These are phyloP conservation scores for Raphanus hybrid DNA, from an alignment of 441 rosid genomes.

Conservation along the genomic window DNA sequence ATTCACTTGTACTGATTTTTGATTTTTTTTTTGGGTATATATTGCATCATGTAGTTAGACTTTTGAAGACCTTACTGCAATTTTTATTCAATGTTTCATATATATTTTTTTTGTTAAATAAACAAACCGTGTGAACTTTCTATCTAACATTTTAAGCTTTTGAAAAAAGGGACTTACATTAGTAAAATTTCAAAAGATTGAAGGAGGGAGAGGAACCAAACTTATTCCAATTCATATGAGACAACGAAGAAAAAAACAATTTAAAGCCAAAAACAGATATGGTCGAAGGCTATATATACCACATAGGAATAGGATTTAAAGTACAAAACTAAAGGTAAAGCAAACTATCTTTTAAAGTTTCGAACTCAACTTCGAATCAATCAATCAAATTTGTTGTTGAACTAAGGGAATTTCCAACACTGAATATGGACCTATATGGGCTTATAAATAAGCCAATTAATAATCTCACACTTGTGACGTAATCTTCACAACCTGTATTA, in stretches of 20 bases:
- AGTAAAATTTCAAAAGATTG: slow-evolving; percentile 22
- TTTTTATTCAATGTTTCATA: neutral
- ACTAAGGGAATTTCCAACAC: neutral
- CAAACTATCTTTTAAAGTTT: slow-evolving; percentile 3
- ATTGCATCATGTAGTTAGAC: neutral
- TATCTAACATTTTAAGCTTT: neutral
- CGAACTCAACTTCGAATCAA: slow-evolving; percentile 6
- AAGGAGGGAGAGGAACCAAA: slow-evolving; percentile 30
- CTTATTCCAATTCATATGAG: slow-evolving; percentile 14
- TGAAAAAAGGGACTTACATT: neutral
- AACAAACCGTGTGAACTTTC: slow-evolving; percentile 2
- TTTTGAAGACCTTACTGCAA: neutral
- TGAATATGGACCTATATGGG: slow-evolving; percentile 14
- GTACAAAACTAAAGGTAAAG: slow-evolving; percentile 30
- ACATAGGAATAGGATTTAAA: slow-evolving; percentile 6
- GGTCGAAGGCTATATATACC: neutral
- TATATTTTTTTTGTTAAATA: neutral
- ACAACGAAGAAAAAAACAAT: neutral
- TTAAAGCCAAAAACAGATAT: slow-evolving; percentile 16
- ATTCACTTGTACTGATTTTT: slow-evolving; percentile 14
- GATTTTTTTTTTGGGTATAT: slow-evolving; percentile 1
- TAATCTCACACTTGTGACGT: neutral
- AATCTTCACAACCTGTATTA: neutral
- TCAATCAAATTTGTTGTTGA: neutral
- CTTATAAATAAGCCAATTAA: neutral